Percentiles rank a stretch among this genome's conserved stretches.
These are phyloP conservation scores for Cyclospora cayetanensis DNA, from an alignment of 169 alveolate genomes.

Conservation along the genomic window DNA sequence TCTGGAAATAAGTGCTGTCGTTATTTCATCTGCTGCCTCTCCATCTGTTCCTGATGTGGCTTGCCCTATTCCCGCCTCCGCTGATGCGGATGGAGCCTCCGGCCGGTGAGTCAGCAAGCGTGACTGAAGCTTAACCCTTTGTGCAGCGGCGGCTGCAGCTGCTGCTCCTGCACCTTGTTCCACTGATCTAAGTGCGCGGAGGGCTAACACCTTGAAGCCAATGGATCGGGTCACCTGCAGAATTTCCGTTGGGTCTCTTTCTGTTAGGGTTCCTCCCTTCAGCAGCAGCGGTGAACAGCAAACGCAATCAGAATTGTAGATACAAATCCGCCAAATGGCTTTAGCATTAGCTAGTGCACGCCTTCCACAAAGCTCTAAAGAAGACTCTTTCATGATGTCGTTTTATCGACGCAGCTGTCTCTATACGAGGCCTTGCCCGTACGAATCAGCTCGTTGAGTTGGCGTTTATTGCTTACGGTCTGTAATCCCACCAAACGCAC, in stretches of 20 bases:
- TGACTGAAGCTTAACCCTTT: background rate
- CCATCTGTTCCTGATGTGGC: background rate
- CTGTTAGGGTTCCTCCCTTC: constrained; percentile 4
- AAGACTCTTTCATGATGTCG: too few relatives aligned
- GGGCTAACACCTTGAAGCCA: constrained; percentile 41
- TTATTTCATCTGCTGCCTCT: background rate
- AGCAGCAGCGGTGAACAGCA: constrained; percentile 33
- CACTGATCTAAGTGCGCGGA: constrained; percentile 35
- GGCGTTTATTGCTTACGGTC: too few relatives aligned
- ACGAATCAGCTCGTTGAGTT: too few relatives aligned
- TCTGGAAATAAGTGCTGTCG: background rate
- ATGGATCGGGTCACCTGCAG: constrained; percentile 10
- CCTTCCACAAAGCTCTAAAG: too few relatives aligned
- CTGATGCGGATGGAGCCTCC: background rate
- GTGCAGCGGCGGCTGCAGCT: background rate
- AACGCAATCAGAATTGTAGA: too few relatives aligned
- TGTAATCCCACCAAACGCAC: too few relatives aligned
- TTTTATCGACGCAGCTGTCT: too few relatives aligned
- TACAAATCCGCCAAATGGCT: too few relatives aligned
- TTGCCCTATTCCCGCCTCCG: background rate
- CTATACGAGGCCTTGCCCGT: too few relatives aligned
- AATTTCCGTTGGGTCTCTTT: background rate
- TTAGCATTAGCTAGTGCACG: background rate
- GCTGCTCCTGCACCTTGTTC: constrained; percentile 41
- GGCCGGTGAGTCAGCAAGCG: background rate